Percentiles rank a stretch among this genome's conserved stretches.
Evolutionary conservation across 176 grass and related monocot species (phyloP).

Genomic region (Pharus latifolius): DNA sequence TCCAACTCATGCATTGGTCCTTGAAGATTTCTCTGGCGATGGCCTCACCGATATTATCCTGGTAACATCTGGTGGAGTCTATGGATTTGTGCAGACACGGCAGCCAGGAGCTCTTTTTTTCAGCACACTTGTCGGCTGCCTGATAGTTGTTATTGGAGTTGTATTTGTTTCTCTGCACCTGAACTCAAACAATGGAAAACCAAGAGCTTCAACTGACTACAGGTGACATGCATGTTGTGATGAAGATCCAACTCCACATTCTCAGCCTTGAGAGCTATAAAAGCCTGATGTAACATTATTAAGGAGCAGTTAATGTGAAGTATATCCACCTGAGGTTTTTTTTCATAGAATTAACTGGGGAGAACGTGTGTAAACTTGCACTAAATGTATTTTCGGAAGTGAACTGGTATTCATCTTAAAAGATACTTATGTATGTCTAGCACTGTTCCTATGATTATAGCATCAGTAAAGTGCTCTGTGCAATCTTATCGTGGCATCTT

Average conservation of each 20-base stretch:
- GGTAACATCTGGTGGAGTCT: slow-evolving; percentile 58
- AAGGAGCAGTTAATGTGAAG: too few species aligned
- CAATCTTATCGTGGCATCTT: too few species aligned
- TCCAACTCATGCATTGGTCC: slow-evolving; percentile 54
- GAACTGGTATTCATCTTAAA: background rate
- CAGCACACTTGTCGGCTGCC: slow-evolving; percentile 79
- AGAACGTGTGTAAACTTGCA: background rate
- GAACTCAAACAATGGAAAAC: slow-evolving; percentile 52
- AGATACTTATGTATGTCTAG: background rate
- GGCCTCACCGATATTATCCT: slow-evolving; percentile 74
- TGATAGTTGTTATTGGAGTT: slow-evolving; percentile 82
- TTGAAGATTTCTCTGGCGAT: slow-evolving; percentile 82
- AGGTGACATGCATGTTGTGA: slow-evolving; percentile 2
- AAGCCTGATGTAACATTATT: too few species aligned
- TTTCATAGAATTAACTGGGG: background rate
- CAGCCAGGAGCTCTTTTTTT: slow-evolving; percentile 92
- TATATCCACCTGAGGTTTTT: background rate
- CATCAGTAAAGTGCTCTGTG: background rate
- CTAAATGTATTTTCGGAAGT: background rate
- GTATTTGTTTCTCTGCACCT: slow-evolving; percentile 85
- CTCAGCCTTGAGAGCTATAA: background rate
- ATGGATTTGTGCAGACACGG: slow-evolving; percentile 76
- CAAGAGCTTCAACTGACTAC: slow-evolving; percentile 33
- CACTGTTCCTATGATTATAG: background rate
- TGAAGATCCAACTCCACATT: background rate